Evolutionary conservation across 768 basidiomycete genomes (phyloP), one percentile per base, ranked within the genome.

Genomic region (Epithele typhae): DNA sequence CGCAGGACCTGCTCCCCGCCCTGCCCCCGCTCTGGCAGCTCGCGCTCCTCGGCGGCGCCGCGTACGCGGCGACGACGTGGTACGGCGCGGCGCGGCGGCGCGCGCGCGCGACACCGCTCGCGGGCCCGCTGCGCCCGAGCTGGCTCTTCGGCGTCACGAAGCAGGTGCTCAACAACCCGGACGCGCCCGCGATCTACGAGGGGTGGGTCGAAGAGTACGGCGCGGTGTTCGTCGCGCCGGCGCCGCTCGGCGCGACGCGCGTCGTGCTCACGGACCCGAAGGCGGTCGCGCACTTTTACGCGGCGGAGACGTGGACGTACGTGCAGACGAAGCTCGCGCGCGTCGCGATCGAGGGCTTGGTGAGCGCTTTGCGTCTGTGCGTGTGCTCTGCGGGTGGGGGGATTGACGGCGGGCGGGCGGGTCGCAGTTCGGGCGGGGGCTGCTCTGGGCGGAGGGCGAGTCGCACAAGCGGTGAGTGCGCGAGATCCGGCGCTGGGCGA

Each of bases 121-220:
- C 58, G 3, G 77, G 75, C 1, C 79, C 79, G 3, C 60, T 61
- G 2, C 67, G 66, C 35, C 57, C 54, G 24, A 77, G 68, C 47
- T 62, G 68, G 40, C 19, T 78, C 14, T 72, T 74, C 44, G 79
- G 79, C 14, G 43, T 65, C 24, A 58, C 57, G 19, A 58, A 59
- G 14, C 42, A 62, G 23, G 44, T 73, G 8, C 52, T 55, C 25
- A 53, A 61, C 7, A 49, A 62, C 0, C 61, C 63, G 0, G 65
- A 70, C 39, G 24, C 63, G 19, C 63, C 65, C 4, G 19, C 49
- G 1, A 21, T 76, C 7, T 72, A 67, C 49, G 77, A 78, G 45
- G 46, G 61, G 5, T 81, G 79, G 81, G 66, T 66, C 1, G 57
- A 56, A 6, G 57, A 72, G 37, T 78, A 78, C 25, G 81, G 81